Evolutionary conservation across 768 basidiomycete genomes (phyloP).

Genomic region (Agrocybe pediades): DNA sequence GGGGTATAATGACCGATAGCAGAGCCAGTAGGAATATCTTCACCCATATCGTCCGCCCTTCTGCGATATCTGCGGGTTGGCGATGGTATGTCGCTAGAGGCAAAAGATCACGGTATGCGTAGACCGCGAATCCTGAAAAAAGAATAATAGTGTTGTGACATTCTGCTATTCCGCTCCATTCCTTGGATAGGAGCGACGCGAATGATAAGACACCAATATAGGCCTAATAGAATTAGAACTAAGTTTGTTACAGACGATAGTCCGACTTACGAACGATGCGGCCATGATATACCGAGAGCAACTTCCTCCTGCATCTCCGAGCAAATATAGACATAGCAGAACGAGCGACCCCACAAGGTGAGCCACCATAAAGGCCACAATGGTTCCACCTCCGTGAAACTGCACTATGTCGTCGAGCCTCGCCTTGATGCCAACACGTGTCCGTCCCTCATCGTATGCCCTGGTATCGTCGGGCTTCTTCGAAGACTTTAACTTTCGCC

Average conservation of each 20-base stretch:
- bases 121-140: slow-evolving; percentile 40
- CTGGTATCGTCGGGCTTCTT: background rate
- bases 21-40: slow-evolving; percentile 44
- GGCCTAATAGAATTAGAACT: background rate
- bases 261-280: background rate
- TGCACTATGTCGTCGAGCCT: background rate
- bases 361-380: background rate
- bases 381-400: background rate
- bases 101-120: slow-evolving; percentile 56
- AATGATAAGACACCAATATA: slow-evolving; percentile 29
- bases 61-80: slow-evolving; percentile 41
- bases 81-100: slow-evolving; percentile 54
- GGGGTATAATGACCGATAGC: slow-evolving; percentile 48
- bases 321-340: background rate
- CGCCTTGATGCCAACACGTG: background rate
- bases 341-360: background rate
- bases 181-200: slow-evolving; percentile 30
- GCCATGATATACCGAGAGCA: background rate
- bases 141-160: slow-evolving; percentile 29
- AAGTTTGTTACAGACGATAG: background rate
- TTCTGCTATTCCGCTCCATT: slow-evolving; percentile 26
- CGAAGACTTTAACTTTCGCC: background rate
- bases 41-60: slow-evolving; percentile 48
- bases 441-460: background rate
- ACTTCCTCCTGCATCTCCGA: background rate